Conservation (phyloP, 23 red algal species). For the Gracilaria vermiculophylla region DNA sequence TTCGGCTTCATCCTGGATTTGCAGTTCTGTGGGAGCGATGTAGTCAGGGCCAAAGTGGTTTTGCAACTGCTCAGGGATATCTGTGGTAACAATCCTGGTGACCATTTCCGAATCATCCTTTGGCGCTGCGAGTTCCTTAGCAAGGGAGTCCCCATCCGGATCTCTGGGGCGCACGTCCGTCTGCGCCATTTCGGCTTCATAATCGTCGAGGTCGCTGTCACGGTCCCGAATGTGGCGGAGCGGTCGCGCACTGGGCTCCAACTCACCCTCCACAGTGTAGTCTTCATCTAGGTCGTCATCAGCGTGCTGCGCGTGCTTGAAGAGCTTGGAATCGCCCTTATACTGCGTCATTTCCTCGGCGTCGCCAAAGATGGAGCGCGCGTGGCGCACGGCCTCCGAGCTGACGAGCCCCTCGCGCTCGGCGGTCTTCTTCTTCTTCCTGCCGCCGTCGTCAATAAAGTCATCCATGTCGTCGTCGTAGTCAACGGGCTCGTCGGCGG, state of each 20-base stretch:
- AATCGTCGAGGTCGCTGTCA: conserved; percentile 41
- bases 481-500: conserved; percentile 35
- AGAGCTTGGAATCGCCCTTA: conserved; percentile 25
- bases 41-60: conserved; percentile 60
- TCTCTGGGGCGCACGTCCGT: not conserved
- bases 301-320: not conserved
- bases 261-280: not conserved
- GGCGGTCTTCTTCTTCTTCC: conserved; percentile 7
- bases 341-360: conserved; percentile 64
- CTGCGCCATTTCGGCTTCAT: not conserved
- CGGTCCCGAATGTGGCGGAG: conserved; percentile 11
- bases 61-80: conserved; percentile 87
- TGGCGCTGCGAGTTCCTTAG: conserved; percentile 19
- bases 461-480: conserved; percentile 82
- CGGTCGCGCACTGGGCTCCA: not conserved
- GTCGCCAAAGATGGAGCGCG: conserved; percentile 64
- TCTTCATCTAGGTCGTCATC: conserved; percentile 62
- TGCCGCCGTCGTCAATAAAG: conserved; percentile 76
- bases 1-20: conserved; percentile 53
- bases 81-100: conserved; percentile 46
- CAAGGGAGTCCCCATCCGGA: conserved; percentile 3
- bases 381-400: conserved; percentile 59
- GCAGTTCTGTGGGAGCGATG: conserved; percentile 26
- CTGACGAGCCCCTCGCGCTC: conserved; percentile 51
- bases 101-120: conserved; percentile 36